Conservation (phyloP, 768 basidiomycete genomes). For the Termitomyces sp. region DNA sequence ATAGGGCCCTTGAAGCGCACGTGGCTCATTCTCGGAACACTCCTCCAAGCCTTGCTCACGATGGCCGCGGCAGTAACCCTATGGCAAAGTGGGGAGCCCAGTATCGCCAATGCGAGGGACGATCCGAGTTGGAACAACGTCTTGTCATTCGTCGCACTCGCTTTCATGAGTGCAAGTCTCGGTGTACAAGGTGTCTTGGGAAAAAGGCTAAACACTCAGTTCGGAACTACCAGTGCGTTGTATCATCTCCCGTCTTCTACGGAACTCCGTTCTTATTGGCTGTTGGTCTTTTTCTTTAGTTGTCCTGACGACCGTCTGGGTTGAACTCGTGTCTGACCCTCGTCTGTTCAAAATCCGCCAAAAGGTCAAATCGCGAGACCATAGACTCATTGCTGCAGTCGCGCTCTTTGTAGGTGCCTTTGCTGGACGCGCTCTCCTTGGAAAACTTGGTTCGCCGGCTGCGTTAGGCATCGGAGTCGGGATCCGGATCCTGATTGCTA, state of each 20-base stretch:
- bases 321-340: constrained; percentile 53
- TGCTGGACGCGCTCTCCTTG: constrained; percentile 53
- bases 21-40: constrained; percentile 70
- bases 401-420: constrained; percentile 79
- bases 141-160: constrained; percentile 64
- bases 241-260: background rate
- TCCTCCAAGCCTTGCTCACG: constrained; percentile 72
- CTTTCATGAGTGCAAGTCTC: constrained; percentile 76
- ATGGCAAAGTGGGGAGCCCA: constrained; percentile 61
- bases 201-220: constrained; percentile 76
- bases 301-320: constrained; percentile 89
- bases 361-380: constrained; percentile 29
- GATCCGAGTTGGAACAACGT: constrained; percentile 68
- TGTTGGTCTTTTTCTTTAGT: constrained; percentile 30
- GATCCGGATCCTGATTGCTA: constrained; percentile 51
- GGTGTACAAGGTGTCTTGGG: constrained; percentile 89
- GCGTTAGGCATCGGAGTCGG: constrained; percentile 65
- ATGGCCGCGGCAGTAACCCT: constrained; percentile 67
- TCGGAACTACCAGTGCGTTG: constrained; percentile 66
- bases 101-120: constrained; percentile 47
- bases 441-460: constrained; percentile 51
- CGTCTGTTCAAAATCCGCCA: constrained; percentile 52
- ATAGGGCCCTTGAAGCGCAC: constrained; percentile 67
- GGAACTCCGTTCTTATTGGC: background rate
- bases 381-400: constrained; percentile 20